Evolutionary conservation across 345 rosid species (phyloP).

Genomic region (Eucalyptus fibrosa): DNA sequence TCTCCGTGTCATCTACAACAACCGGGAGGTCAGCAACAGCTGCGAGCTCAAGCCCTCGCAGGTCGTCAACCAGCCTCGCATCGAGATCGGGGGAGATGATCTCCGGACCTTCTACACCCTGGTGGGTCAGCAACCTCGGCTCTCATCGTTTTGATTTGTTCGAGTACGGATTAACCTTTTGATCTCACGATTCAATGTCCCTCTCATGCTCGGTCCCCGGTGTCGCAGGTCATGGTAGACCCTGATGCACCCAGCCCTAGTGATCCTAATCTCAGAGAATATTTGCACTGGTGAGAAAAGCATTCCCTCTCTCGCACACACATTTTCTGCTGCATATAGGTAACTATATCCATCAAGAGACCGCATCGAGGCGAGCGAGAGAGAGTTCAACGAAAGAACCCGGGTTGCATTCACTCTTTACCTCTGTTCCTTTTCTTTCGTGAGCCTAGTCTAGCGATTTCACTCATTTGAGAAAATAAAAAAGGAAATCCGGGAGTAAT

Average conservation of each 20-base stretch:
- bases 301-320: not conserved
- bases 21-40: conserved; percentile 34
- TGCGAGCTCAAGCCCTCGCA: conserved; percentile 54
- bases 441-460: not conserved
- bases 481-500: not conserved
- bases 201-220: not conserved
- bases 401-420: not conserved
- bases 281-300: conserved; percentile 42
- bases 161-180: not conserved
- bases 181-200: not conserved
- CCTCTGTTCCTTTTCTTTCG: not conserved
- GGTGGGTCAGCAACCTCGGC: conserved; percentile 5
- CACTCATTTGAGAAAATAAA: not conserved
- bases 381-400: not conserved
- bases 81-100: conserved; percentile 55
- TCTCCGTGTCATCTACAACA: conserved; percentile 14
- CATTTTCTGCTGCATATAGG: not conserved
- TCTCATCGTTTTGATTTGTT: not conserved
- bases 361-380: not conserved
- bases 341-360: not conserved
- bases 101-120: conserved; percentile 56
- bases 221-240: conserved; percentile 53
- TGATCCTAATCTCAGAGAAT: conserved; percentile 44
- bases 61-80: conserved; percentile 35
- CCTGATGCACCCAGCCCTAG: conserved; percentile 79